phyloP scores from a whole-genome alignment of 768 basidiomycete species.

The Suillus brevipes region DNA sequence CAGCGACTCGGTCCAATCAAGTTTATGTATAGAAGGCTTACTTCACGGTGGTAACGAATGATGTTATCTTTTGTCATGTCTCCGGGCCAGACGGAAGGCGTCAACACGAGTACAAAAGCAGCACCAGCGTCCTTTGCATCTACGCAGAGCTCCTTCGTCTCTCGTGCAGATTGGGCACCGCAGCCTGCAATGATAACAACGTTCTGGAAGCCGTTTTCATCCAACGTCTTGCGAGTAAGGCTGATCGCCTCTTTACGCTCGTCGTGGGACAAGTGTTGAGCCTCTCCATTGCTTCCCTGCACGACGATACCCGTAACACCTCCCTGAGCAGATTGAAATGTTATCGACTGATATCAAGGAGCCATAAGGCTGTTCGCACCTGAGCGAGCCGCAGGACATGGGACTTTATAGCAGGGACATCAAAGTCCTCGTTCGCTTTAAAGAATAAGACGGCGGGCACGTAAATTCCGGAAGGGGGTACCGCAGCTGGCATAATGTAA shows the following conservation, averaged over 20 bases:
- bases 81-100: conserved; percentile 69
- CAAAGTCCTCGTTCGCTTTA: conserved; percentile 67
- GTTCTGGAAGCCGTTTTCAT: conserved; percentile 67
- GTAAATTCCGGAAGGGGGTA: conserved; percentile 70
- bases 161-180: conserved; percentile 76
- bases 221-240: conserved; percentile 68
- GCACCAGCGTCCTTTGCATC: conserved; percentile 86
- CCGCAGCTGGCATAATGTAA: conserved; percentile 25
- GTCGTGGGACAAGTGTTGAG: conserved; percentile 71
- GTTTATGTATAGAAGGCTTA: conserved; percentile 23
- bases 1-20: neutral
- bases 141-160: conserved; percentile 66
- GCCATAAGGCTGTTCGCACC: conserved; percentile 36
- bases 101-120: conserved; percentile 72
- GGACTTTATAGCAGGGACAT: conserved; percentile 61
- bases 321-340: conserved; percentile 42
- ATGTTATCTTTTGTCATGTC: conserved; percentile 65
- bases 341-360: conserved; percentile 8
- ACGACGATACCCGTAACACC: conserved; percentile 73
- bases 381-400: conserved; percentile 76
- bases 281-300: conserved; percentile 76
- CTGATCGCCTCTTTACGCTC: conserved; percentile 65
- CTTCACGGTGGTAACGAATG: conserved; percentile 65
- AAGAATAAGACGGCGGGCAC: conserved; percentile 80
- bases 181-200: conserved; percentile 80